phyloP scores from a whole-genome alignment of 2,329 filamentous ascomycete species.

The Cryphonectria japonica region DNA sequence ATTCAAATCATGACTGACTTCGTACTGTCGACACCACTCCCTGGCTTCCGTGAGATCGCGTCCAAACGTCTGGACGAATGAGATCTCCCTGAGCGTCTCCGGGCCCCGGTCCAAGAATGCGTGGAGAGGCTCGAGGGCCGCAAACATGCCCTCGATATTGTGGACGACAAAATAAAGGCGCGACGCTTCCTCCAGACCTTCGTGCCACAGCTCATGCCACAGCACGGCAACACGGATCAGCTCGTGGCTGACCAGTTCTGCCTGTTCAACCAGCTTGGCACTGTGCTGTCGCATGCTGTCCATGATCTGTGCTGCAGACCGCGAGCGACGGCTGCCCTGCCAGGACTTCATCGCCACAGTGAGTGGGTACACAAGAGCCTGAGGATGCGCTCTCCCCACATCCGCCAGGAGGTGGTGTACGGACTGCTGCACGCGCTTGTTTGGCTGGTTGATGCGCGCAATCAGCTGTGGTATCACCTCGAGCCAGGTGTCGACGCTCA shows the following conservation, averaged over 20 bases:
- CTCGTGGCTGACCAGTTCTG: slow-evolving; percentile 92
- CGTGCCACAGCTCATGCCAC: slow-evolving; percentile 99
- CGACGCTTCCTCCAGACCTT: slow-evolving; percentile 94
- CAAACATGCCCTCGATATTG: slow-evolving; percentile 97
- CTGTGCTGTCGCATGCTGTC: slow-evolving; percentile 97
- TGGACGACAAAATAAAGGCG: slow-evolving; percentile 96
- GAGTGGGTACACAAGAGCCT: slow-evolving; percentile 93
- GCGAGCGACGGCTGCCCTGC: slow-evolving; percentile 79
- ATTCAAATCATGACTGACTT: slow-evolving; percentile 83
- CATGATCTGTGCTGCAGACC: slow-evolving; percentile 93
- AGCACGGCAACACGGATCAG: slow-evolving; percentile 95
- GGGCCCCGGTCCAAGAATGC: slow-evolving; percentile 88
- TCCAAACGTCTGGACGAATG: slow-evolving; percentile 96
- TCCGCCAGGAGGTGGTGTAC: slow-evolving; percentile 92
- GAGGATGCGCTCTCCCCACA: slow-evolving; percentile 91
- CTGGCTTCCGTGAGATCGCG: slow-evolving; percentile 92
- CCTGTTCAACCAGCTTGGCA: slow-evolving; percentile 88
- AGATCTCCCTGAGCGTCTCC: slow-evolving; percentile 92
- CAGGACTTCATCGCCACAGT: slow-evolving; percentile 97
- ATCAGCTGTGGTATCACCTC: slow-evolving; percentile 98
- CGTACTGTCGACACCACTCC: slow-evolving; percentile 94
- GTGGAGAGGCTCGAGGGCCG: slow-evolving; percentile 85
- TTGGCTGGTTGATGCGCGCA: slow-evolving; percentile 95
- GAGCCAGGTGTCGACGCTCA: slow-evolving; percentile 97
- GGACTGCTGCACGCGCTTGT: slow-evolving; percentile 81